phyloP scores from a whole-genome alignment of 768 basidiomycete genomes.

The Lyophyllum decastes region DNA sequence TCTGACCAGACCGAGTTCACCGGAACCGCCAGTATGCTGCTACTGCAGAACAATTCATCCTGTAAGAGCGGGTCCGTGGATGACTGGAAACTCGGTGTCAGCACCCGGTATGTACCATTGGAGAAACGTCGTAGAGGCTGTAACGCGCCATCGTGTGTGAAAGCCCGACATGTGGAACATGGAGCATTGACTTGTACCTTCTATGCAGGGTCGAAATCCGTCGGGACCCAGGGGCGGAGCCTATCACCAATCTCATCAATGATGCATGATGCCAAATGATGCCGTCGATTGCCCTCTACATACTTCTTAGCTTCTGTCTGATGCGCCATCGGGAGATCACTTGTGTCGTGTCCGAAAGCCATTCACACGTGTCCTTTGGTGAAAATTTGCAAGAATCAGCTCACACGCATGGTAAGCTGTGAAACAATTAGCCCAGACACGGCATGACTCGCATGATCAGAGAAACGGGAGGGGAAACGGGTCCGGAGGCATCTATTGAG shows the following conservation, averaged over 20 bases:
- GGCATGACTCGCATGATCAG: background rate
- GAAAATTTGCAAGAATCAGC: background rate
- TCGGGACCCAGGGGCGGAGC: constrained; percentile 1
- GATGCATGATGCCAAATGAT: constrained; percentile 7
- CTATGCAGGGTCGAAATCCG: constrained; percentile 1
- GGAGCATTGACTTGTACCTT: background rate
- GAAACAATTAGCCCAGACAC: background rate
- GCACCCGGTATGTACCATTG: background rate
- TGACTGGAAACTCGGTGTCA: too few species aligned
- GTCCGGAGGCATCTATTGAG: constrained; percentile 1
- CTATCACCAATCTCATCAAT: constrained; percentile 17
- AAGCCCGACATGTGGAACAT: background rate
- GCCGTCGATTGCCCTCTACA: too few species aligned
- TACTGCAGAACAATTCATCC: background rate
- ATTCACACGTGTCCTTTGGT: background rate
- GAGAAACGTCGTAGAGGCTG: background rate
- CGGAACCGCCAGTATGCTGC: constrained; percentile 3
- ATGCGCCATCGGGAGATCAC: constrained; percentile 1
- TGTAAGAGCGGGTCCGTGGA: background rate
- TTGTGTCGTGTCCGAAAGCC: background rate
- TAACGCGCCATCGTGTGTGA: background rate
- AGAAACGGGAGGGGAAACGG: background rate
- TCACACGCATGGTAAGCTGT: background rate
- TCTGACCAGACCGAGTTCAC: background rate
- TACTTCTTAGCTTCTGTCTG: background rate